A percentile compares a stretch with the other conserved stretches of the same genome.
phyloP scores from a whole-genome alignment of 2,329 filamentous ascomycete species.

The Aspergillus sclerotialis region DNA sequence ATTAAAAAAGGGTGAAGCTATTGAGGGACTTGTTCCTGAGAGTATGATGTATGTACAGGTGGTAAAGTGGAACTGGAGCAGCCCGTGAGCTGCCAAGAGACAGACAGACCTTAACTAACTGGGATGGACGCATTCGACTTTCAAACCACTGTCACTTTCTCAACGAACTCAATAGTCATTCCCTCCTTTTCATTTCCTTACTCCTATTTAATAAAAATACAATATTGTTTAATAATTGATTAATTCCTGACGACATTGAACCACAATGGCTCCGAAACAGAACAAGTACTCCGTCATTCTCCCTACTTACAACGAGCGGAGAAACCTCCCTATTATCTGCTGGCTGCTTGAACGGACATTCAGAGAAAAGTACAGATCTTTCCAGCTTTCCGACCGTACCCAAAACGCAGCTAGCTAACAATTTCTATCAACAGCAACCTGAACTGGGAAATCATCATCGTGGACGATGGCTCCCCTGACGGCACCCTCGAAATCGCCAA shows the following conservation, averaged over 20 bases:
- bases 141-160: no score
- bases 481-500: conserved; percentile 85
- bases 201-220: not conserved
- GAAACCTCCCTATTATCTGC: conserved; percentile 90
- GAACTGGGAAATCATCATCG: conserved; percentile 95
- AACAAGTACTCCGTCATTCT: conserved; percentile 97
- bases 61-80: no score
- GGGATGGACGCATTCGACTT: no score
- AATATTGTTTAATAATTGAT: not conserved
- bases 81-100: no score
- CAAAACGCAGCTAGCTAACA: not conserved
- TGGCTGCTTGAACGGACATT: conserved; percentile 93
- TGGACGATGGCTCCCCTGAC: conserved; percentile 96
- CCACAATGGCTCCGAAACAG: conserved; percentile 34
- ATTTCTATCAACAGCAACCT: conserved; percentile 59
- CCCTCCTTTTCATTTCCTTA: no score
- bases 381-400: not conserved
- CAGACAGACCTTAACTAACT: no score
- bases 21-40: no score
- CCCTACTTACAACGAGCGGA: conserved; percentile 97
- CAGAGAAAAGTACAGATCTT: conserved; percentile 61
- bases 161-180: no score
- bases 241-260: not conserved
- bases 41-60: no score
- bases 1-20: no score